phyloP scores from a whole-genome alignment of 257 asterid species.

The Forsythia viridissima region DNA sequence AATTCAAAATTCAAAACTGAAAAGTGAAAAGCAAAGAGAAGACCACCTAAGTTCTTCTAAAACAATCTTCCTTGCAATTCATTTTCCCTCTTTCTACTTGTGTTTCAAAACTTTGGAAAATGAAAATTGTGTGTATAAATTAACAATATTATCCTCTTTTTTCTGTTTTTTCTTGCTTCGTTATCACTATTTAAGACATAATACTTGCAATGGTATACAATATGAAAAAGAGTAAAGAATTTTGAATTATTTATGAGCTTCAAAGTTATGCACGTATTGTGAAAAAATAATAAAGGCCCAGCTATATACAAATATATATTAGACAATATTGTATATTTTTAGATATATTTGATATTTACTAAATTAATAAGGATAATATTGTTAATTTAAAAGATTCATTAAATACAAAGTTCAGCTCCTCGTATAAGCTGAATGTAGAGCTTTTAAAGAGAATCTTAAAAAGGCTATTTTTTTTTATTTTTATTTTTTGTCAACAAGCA shows the following conservation, averaged over 20 bases:
- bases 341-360: no score
- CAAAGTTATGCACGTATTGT: not conserved
- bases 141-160: no score
- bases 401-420: not conserved
- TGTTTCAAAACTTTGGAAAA: not conserved
- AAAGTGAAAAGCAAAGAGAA: no score
- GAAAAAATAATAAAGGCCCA: no score
- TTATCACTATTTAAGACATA: no score
- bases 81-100: not conserved
- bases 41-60: not conserved
- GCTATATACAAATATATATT: no score
- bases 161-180: no score
- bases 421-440: not conserved
- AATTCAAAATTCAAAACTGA: no score
- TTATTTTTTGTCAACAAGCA: no score
- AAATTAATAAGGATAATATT: not conserved
- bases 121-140: not conserved
- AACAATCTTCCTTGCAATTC: not conserved
- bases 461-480: no score
- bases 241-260: not conserved
- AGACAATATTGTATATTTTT: no score
- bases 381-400: not conserved
- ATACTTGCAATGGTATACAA: no score
- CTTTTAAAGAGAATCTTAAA: not conserved
- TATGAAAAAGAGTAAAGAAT: not conserved